phyloP scores from a whole-genome alignment of 2,329 filamentous ascomycete genomes.

The Orbilia javanica region DNA sequence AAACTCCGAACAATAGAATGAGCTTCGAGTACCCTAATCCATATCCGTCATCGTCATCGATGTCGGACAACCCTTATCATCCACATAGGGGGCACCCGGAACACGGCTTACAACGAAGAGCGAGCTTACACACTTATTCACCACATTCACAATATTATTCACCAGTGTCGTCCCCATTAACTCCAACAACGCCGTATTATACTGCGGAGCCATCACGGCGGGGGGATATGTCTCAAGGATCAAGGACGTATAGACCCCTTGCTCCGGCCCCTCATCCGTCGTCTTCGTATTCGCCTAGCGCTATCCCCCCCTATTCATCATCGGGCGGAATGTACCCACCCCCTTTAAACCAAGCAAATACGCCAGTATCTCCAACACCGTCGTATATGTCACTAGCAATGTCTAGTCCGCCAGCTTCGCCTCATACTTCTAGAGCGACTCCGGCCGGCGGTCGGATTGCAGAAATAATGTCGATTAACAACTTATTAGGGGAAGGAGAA shows the following conservation, averaged over 20 bases:
- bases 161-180: slow-evolving; percentile 16
- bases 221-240: slow-evolving; percentile 15
- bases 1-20: slow-evolving; percentile 47
- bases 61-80: slow-evolving; percentile 40
- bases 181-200: slow-evolving; percentile 45
- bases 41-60: slow-evolving; percentile 28
- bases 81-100: slow-evolving; percentile 30
- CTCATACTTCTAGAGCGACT: slow-evolving; percentile 28
- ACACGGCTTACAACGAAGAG: slow-evolving; percentile 46
- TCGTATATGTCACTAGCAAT: slow-evolving; percentile 57
- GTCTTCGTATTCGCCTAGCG: slow-evolving; percentile 27
- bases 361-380: slow-evolving; percentile 45
- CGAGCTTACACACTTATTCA: slow-evolving; percentile 51
- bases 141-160: slow-evolving; percentile 49
- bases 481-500: slow-evolving; percentile 45
- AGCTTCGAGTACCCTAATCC: slow-evolving; percentile 53
- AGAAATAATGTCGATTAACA: slow-evolving; percentile 58
- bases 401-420: slow-evolving; percentile 47
- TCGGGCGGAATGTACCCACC: slow-evolving; percentile 42
- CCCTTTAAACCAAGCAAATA: slow-evolving; percentile 3
- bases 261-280: slow-evolving; percentile 51
- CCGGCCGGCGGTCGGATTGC: slow-evolving; percentile 41
- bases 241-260: slow-evolving; percentile 47
- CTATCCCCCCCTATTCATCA: slow-evolving; percentile 38
- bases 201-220: slow-evolving; percentile 40